Percentiles rank a stretch among this genome's conserved stretches.
phyloP scores from a whole-genome alignment of 805 yeast species.

The Lachancea sp. region DNA sequence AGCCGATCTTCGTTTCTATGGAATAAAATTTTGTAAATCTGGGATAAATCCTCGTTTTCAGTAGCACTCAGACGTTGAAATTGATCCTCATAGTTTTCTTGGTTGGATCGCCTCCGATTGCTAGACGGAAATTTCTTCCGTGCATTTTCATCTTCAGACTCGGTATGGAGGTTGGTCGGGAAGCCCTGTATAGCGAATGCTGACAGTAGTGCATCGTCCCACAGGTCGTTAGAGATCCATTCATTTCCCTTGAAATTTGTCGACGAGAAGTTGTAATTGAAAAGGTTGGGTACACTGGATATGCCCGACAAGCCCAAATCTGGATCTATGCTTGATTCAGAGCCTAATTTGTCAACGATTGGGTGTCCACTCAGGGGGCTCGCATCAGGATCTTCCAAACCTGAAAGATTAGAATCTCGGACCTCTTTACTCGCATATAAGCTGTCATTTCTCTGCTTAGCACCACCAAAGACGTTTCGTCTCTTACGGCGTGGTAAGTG shows the following conservation, averaged over 20 bases:
- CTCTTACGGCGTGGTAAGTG: slow-evolving; percentile 16
- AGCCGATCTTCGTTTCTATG: slow-evolving; percentile 41
- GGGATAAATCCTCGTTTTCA: slow-evolving; percentile 5
- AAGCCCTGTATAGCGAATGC: slow-evolving; percentile 53
- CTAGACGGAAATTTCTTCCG: background rate
- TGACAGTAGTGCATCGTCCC: slow-evolving; percentile 66
- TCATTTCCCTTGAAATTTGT: slow-evolving; percentile 40
- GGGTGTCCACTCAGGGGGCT: too few species aligned
- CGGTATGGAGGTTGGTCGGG: slow-evolving; percentile 16
- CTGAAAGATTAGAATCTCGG: background rate
- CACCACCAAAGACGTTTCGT: slow-evolving; percentile 2
- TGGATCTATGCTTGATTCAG: too few species aligned
- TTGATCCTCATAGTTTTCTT: background rate
- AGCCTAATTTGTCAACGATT: too few species aligned
- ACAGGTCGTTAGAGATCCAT: slow-evolving; percentile 64
- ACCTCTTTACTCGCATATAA: too few species aligned
- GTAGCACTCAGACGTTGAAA: background rate
- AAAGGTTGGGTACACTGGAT: slow-evolving; percentile 2
- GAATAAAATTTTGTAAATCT: slow-evolving; percentile 36
- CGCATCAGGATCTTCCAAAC: background rate
- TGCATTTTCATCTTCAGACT: background rate
- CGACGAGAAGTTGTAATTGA: slow-evolving; percentile 12
- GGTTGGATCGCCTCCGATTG: background rate
- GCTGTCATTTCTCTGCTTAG: background rate
- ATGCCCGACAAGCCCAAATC: background rate